phyloP scores from a whole-genome alignment of 2,329 filamentous ascomycete species.

The Lasiodiplodia sp. region DNA sequence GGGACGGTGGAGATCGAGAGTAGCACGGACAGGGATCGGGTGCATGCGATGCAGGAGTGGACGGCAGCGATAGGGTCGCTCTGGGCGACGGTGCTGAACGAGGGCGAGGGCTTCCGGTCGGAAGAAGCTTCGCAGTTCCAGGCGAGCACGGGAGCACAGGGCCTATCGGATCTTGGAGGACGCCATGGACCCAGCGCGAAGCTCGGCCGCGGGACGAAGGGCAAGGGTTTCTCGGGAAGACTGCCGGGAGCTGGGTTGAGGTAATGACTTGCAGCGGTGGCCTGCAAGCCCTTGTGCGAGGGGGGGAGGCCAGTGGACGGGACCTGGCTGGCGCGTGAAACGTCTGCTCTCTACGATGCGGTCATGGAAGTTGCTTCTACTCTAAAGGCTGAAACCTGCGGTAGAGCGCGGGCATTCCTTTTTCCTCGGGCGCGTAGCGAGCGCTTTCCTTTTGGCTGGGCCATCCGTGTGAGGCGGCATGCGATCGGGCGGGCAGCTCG shows the following conservation, averaged over 20 bases:
- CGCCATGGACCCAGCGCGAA: slow-evolving; percentile 40
- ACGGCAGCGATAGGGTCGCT: slow-evolving; percentile 72
- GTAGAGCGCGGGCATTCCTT: slow-evolving; percentile 27
- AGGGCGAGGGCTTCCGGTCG: slow-evolving; percentile 73
- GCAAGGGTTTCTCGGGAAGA: slow-evolving; percentile 48
- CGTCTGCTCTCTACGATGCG: slow-evolving; percentile 16
- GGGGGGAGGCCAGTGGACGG: slow-evolving; percentile 24
- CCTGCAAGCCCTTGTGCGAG: slow-evolving; percentile 37
- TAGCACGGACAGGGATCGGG: slow-evolving; percentile 74
- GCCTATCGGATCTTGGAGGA: slow-evolving; percentile 35
- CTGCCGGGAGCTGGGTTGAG: slow-evolving; percentile 45
- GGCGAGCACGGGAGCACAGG: slow-evolving; percentile 34
- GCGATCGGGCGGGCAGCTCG: slow-evolving; percentile 28
- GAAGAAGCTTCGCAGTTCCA: slow-evolving; percentile 51
- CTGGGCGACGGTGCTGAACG: slow-evolving; percentile 76
- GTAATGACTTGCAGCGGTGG: slow-evolving; percentile 49
- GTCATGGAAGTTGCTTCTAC: slow-evolving; percentile 28
- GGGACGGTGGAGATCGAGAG: slow-evolving; percentile 84
- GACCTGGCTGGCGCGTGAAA: slow-evolving; percentile 24
- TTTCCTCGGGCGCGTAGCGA: slow-evolving; percentile 25
- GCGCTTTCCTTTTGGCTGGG: slow-evolving; percentile 26
- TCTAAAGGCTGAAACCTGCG: slow-evolving; percentile 30
- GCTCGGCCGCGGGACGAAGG: slow-evolving; percentile 42
- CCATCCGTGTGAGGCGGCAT: slow-evolving; percentile 29
- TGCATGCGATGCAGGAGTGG: slow-evolving; percentile 76